Percentiles rank a stretch among this genome's conserved stretches.
Evolutionary conservation across 441 rosid genomes (phyloP).

Genomic region (Brassica balearica): DNA sequence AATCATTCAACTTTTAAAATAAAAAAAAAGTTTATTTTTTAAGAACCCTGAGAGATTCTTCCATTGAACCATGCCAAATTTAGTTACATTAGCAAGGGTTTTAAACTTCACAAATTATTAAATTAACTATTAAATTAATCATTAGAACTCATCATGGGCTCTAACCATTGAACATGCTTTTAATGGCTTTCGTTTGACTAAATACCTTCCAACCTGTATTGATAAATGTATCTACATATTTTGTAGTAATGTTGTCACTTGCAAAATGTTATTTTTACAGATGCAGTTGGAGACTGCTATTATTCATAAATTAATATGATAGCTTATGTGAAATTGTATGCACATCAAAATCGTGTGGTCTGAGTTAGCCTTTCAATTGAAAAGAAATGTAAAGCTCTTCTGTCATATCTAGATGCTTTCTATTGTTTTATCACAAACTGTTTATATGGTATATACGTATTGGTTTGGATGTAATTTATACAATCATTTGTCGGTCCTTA

Average conservation of each 20-base stretch:
- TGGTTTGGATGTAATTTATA: not conserved
- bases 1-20: too few species aligned
- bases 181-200: too few species aligned
- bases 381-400: not conserved
- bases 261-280: constrained; percentile 9
- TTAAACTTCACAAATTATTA: too few species aligned
- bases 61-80: too few species aligned
- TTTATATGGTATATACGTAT: not conserved
- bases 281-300: constrained; percentile 35
- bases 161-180: too few species aligned
- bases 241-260: constrained; percentile 36
- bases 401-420: not conserved
- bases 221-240: constrained; percentile 21
- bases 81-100: too few species aligned
- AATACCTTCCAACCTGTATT: too few species aligned
- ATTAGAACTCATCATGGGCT: too few species aligned
- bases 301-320: constrained; percentile 22
- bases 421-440: not conserved
- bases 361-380: constrained; percentile 3
- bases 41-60: too few species aligned
- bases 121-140: too few species aligned
- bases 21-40: too few species aligned
- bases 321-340: constrained; percentile 16
- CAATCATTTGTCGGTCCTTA: constrained; percentile 29
- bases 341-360: not conserved